phyloP scores from a whole-genome alignment of 257 asterid species.

The Coffea canephora region DNA sequence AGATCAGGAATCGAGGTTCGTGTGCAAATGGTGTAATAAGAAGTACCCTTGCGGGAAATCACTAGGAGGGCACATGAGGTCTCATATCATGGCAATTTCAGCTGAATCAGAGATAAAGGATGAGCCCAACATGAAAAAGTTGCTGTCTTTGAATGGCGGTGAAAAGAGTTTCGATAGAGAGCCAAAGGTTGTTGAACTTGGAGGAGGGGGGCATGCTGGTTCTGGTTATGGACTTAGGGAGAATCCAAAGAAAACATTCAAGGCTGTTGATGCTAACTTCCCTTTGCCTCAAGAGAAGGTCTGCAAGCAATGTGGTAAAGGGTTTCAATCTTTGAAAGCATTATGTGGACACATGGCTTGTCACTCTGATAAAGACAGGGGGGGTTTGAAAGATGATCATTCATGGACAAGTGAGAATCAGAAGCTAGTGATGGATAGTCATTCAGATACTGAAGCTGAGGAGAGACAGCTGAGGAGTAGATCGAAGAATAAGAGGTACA shows the following conservation, averaged over 20 bases:
- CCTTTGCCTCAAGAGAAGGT: conserved; percentile 53
- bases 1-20: conserved; percentile 24
- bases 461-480: conserved; percentile 44
- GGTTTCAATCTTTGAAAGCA: conserved; percentile 84
- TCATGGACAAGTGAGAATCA: conserved; percentile 80
- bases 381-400: conserved; percentile 55
- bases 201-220: conserved; percentile 29
- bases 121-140: conserved; percentile 37
- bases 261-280: conserved; percentile 47
- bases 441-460: conserved; percentile 66
- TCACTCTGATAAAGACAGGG: conserved; percentile 76
- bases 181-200: conserved; percentile 35
- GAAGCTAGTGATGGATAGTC: conserved; percentile 50
- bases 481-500: conserved; percentile 48
- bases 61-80: conserved; percentile 82
- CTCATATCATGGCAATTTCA: conserved; percentile 62
- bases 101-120: conserved; percentile 51
- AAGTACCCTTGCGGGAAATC: conserved; percentile 83
- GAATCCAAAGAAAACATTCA: conserved; percentile 88
- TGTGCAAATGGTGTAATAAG: conserved; percentile 53
- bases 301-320: conserved; percentile 94
- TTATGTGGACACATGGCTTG: conserved; percentile 98
- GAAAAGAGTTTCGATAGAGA: conserved; percentile 20
- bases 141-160: conserved; percentile 28
- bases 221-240: conserved; percentile 69